Evolutionary conservation across 148 eudicot genomes (phyloP).

Genomic region (Rhododendron molle): DNA sequence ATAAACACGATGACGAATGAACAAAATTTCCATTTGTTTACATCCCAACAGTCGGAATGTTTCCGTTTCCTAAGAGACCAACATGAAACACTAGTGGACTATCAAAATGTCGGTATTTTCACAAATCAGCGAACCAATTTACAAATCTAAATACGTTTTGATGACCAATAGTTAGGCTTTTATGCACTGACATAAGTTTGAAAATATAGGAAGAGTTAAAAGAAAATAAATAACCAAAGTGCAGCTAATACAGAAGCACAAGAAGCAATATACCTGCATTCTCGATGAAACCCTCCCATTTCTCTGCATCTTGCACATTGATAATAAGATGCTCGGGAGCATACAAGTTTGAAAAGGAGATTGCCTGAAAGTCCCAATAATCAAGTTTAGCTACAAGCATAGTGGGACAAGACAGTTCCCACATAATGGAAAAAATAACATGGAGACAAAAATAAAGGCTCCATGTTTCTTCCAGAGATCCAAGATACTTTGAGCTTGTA

Average conservation of each 20-base stretch:
- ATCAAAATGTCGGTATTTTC: neutral
- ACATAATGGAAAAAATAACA: neutral
- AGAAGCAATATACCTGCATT: slow-evolving; percentile 71
- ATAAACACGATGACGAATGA: neutral
- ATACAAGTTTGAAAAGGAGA: slow-evolving; percentile 82
- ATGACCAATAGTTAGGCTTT: neutral
- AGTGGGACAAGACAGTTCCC: neutral
- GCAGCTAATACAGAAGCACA: neutral
- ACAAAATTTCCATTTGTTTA: neutral
- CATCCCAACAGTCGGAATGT: neutral
- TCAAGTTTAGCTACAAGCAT: slow-evolving; percentile 4
- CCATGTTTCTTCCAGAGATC: neutral
- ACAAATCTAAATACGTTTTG: neutral
- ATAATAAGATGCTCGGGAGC: slow-evolving; percentile 98
- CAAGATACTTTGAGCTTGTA: neutral
- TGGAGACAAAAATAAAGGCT: neutral
- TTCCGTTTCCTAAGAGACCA: neutral
- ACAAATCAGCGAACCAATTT: neutral
- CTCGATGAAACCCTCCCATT: slow-evolving; percentile 88
- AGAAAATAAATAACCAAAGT: neutral
- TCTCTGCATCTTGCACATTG: slow-evolving; percentile 94
- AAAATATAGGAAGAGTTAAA: neutral
- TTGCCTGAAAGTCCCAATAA: slow-evolving; percentile 52
- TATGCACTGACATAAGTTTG: neutral
- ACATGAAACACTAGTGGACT: neutral